Evolutionary conservation across 2,329 filamentous ascomycete genomes (phyloP), one percentile per base, ranked within the genome.

Genomic region (Arthrobotrys pseudoclavata): DNA sequence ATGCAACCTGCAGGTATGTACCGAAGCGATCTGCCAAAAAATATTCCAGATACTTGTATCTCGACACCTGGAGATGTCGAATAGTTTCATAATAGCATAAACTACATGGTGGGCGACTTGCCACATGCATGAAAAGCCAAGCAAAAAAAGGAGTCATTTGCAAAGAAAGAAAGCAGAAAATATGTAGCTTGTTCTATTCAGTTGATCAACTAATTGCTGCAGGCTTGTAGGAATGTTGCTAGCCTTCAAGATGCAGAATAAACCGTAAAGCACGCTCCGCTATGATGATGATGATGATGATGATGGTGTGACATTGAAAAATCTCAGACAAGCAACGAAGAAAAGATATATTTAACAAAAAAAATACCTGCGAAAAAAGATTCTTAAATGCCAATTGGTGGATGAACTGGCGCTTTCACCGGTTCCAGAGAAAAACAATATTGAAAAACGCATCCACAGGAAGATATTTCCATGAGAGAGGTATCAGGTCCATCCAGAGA

Each of bases 251-350:
- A 60, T 57, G 29, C 20, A 60, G 18, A 42, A 24, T 3, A 42
- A 10, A 26, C 34, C n/a, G 34, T 24, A 40, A 60, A 60, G 34
- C 20, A 60, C 34, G 55, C 34, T 60, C 31, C 55, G 55, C 55
- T 60, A 60, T 60, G 53, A 57, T 57, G 9, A 22, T 34, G 29
- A 53, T 20, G 7, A 31, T 7, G 7, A 7, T 31, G 29, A 47
- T 20, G 12, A 42, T 42, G 42, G 42, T 45, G 42, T 45, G 42
- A 53, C 3, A 29, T 18, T 15, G 50, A 53, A 53, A 31, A 31
- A 53, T 18, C 13, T 7, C 7, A n/a, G 6, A 29, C 3, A 53
- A 31, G 47, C 20, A 12, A 50, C 6, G 18, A 37, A 22, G 15
- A 37, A 22, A 22, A 57, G 29, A 37, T 40, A 40, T 3, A 10